Evolutionary conservation across 331 rosid species (phyloP).

Genomic region (Telfairia occidentalis): DNA sequence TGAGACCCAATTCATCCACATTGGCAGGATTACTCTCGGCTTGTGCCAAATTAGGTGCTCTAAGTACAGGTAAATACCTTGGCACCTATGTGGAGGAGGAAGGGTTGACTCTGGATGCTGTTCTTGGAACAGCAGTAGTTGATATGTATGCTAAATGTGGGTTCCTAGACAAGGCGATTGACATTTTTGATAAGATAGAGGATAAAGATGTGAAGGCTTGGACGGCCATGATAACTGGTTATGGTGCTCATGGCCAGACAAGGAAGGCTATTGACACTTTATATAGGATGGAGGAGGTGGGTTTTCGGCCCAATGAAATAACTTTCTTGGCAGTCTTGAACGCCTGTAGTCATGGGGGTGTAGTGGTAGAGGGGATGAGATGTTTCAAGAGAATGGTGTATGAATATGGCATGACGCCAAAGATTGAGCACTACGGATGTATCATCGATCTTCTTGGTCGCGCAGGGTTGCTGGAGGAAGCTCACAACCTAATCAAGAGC

Average conservation of each 20-base stretch:
- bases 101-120: conserved; percentile 31
- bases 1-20: conserved; percentile 48
- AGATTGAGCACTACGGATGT: conserved; percentile 59
- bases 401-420: conserved; percentile 35
- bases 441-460: conserved; percentile 62
- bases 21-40: conserved; percentile 46
- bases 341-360: conserved; percentile 73
- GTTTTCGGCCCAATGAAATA: conserved; percentile 45
- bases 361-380: conserved; percentile 38
- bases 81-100: conserved; percentile 34
- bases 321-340: conserved; percentile 47
- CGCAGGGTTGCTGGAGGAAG: conserved; percentile 64
- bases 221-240: conserved; percentile 63
- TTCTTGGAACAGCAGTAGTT: conserved; percentile 61
- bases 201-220: conserved; percentile 57
- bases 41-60: conserved; percentile 41
- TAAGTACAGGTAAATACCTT: conserved; percentile 23
- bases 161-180: conserved; percentile 43
- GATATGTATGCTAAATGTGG: conserved; percentile 64
- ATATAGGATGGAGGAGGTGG: conserved; percentile 40
- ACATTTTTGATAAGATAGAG: conserved; percentile 37
- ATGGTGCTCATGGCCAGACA: conserved; percentile 52
- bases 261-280: conserved; percentile 34
- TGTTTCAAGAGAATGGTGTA: conserved; percentile 47
- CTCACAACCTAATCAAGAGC: conserved; percentile 40